Base-by-base conservation (phyloP, 2,329 filamentous ascomycete species). In the Sporothrix brasiliensis region DNA sequence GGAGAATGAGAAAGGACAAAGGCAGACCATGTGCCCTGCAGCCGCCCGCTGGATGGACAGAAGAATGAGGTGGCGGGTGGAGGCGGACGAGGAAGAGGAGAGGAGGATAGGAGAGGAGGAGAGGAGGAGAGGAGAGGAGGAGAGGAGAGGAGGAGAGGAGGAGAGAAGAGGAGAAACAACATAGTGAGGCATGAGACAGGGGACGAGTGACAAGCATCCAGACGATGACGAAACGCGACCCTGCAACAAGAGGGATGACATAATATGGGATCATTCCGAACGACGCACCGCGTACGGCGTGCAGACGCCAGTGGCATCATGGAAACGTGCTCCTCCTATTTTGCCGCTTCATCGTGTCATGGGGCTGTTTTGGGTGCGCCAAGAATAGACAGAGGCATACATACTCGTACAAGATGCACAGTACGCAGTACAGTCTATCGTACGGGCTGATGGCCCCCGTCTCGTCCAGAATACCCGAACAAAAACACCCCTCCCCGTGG, bases 171-270 rank as follows among this genome's bases (percentile, higher is more conserved):
- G 30, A 58, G 54, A 58, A 16, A 16, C 21, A n/a, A 16, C 44
- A 13, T 49, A 13, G 4, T 10, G 11, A 54, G 52, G 19, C 30
- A 19, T 19, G 56, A 44, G 41, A 44, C 41, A 44, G 41, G 10
- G n/a, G 54, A 30, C 56, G 34, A 61, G n/a, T 44, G n/a, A 61
- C 56, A 34, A 6, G 6, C 9, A 49, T 19, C 47, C 47, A 50
- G 19, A n/a, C 39, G 56, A 61, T 61, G 56, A 61, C 56, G 56
- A 61, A 61, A 61, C 56, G n/a, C 14, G 56, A 61, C 56, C 56
- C 34, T 60, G 34, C 19, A 4, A 19, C 7, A 58, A n/a, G 16
- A 60, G 19, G 56, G 56, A 60, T 44, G 56, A 44, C 56, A 61
- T 61, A 61, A 44, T 61, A 61, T 61, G 24, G 56, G 56, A 44